Conservation (phyloP, 805 yeast genomes). For the Vanderwaltozyma verrucispora region DNA sequence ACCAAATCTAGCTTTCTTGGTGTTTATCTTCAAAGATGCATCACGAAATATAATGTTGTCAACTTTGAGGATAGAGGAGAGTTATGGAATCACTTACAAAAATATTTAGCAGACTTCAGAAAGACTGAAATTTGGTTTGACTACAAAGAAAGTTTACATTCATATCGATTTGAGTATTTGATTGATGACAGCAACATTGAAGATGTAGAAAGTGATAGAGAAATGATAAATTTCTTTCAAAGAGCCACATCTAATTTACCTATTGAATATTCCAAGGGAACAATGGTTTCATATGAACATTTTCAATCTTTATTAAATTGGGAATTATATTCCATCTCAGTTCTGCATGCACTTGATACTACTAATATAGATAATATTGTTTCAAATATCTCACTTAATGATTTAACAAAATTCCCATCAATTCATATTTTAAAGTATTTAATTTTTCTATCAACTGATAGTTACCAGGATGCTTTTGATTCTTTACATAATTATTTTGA, state of each 20-base stretch:
- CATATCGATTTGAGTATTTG: background rate
- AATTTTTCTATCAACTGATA: constrained; percentile 6
- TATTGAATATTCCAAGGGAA: background rate
- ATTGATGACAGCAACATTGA: background rate
- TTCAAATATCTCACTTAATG: constrained; percentile 4
- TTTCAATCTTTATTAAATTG: constrained; percentile 17
- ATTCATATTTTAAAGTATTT: constrained; percentile 18
- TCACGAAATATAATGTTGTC: constrained; percentile 2
- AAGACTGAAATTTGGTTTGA: background rate
- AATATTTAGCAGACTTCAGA: constrained; percentile 1
- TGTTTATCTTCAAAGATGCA: constrained; percentile 1
- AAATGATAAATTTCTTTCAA: background rate
- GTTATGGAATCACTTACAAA: constrained; percentile 5
- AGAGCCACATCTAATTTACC: background rate
- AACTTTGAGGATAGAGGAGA: constrained; percentile 6
- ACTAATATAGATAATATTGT: background rate
- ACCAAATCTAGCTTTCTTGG: constrained; percentile 10
- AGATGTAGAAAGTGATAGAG: background rate
- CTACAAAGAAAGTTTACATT: background rate
- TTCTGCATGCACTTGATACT: background rate
- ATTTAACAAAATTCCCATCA: constrained; percentile 19
- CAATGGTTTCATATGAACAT: constrained; percentile 11
- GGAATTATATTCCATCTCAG: constrained; percentile 7
- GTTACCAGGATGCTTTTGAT: constrained; percentile 33
- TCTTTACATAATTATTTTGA: constrained; percentile 56